Base-by-base conservation (phyloP, 768 basidiomycete species). In the Agrocybe pediades region DNA sequence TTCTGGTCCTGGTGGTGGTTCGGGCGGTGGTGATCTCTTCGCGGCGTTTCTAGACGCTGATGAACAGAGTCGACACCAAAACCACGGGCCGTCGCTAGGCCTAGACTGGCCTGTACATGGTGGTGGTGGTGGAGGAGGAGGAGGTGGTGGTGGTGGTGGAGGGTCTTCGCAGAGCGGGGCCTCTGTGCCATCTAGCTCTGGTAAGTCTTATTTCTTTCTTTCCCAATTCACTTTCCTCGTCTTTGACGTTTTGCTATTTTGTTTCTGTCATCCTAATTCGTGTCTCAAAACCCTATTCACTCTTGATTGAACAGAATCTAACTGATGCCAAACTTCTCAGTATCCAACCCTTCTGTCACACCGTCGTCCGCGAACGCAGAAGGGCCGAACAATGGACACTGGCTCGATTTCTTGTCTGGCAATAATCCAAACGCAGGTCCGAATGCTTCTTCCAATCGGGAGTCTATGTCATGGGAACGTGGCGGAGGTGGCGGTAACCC, bases 51-150 rank as follows among this genome's bases (percentile, higher is more conserved):
- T 73, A 21, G 71, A 68, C 27, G 60, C 65, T 2, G 66, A 66
- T 29, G 64, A 69, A 17, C 63, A 68, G 40, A 60, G 60, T 26
- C 61, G 69, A 1, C 63, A 62, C 15, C 58, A 58, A 29, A 53
- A 36, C 19, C 61, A 54, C 20, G 19, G 51, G 36, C 55, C 8
- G 66, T 62, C 23, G 63, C n/a, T n/a, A n/a, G n/a, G 63, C 7
- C 47, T 74, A 23, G 73, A 74, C 23, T 74, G 73, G 73, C 73
- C 73, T 5, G 69, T 74, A 6, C 71, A 71, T 43, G 59, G 49
- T 29, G 29, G 29, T 25, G 24, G 62, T 24, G 57, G 47, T 20
- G 50, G 46, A 6, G 49, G 49, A 9, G 41, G 47, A 21, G 46
- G 56, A 13, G 41, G 42, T 20, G 41, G 41, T 29, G 36, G 60